Conservation (phyloP, 768 basidiomycete species). For the Leccinellum albellum region DNA sequence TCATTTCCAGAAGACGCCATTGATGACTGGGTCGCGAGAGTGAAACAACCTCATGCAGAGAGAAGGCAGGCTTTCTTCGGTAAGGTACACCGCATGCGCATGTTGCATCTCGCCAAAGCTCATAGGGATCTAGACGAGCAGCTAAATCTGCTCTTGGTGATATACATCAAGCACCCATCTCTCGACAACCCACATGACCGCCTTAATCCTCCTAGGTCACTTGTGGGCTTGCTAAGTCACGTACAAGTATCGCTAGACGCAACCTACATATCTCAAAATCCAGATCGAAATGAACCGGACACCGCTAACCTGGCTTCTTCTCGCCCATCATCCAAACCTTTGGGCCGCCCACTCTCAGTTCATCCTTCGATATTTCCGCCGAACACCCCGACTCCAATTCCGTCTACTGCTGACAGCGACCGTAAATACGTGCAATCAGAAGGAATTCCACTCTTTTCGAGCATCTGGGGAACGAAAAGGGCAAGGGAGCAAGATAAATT, state of each 20-base stretch:
- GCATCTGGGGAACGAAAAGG: slow-evolving; percentile 68
- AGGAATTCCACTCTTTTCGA: slow-evolving; percentile 67
- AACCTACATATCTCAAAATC: slow-evolving; percentile 62
- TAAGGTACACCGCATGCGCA: slow-evolving; percentile 33
- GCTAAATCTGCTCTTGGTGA: slow-evolving; percentile 44
- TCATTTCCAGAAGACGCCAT: slow-evolving; percentile 50
- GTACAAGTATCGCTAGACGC: slow-evolving; percentile 79
- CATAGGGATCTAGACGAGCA: slow-evolving; percentile 47
- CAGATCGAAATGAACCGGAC: slow-evolving; percentile 35
- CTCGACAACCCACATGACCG: slow-evolving; percentile 30
- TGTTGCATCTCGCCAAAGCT: slow-evolving; percentile 12
- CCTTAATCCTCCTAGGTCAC: slow-evolving; percentile 29
- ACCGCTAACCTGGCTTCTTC: slow-evolving; percentile 46
- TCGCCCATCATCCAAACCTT: slow-evolving; percentile 45
- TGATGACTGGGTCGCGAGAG: slow-evolving; percentile 54
- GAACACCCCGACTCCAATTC: slow-evolving; percentile 80
- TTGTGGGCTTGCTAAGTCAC: slow-evolving; percentile 63
- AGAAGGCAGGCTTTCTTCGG: slow-evolving; percentile 74
- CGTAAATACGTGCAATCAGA: slow-evolving; percentile 73
- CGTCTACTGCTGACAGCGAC: slow-evolving; percentile 68
- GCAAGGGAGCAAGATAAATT: slow-evolving; percentile 52
- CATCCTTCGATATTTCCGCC: slow-evolving; percentile 78
- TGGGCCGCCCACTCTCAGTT: slow-evolving; percentile 31
- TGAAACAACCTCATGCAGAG: slow-evolving; percentile 43
- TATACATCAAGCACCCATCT: slow-evolving; percentile 31